These are phyloP conservation scores for Teunomyces panamensis DNA, from an alignment of 805 yeast genomes.

Conservation along the genomic window DNA sequence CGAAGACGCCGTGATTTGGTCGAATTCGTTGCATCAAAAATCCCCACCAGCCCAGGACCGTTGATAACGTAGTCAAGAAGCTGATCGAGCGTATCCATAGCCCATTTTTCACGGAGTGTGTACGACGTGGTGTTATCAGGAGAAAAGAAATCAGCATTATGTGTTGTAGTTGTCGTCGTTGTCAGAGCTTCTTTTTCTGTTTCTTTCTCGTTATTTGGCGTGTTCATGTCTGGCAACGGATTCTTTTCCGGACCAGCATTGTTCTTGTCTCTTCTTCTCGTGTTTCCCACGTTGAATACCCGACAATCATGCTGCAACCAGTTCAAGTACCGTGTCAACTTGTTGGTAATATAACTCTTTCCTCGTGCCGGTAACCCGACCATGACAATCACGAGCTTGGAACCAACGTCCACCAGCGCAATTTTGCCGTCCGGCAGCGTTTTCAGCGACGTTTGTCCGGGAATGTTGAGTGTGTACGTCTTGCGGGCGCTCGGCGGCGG, in stretches of 20 bases:
- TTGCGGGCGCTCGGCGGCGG: conserved; percentile 46
- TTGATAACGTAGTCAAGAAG: conserved; percentile 74
- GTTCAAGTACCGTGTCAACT: conserved; percentile 83
- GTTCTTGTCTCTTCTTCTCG: conserved; percentile 71
- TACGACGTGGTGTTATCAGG: conserved; percentile 71
- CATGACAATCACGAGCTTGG: conserved; percentile 90
- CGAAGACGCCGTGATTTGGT: conserved; percentile 61
- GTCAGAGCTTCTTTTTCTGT: not conserved
- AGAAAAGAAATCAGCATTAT: conserved; percentile 80
- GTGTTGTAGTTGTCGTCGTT: conserved; percentile 29
- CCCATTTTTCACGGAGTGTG: conserved; percentile 86
- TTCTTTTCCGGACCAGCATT: conserved; percentile 66
- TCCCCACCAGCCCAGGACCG: conserved; percentile 89
- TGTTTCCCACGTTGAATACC: conserved; percentile 94
- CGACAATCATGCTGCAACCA: conserved; percentile 91
- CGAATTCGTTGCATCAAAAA: conserved; percentile 82
- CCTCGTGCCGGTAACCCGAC: conserved; percentile 97
- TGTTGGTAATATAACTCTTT: conserved; percentile 88
- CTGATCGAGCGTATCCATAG: conserved; percentile 87
- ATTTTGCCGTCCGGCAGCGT: conserved; percentile 73
- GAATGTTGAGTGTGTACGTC: conserved; percentile 85
- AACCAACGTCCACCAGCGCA: conserved; percentile 66
- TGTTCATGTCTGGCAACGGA: conserved; percentile 49
- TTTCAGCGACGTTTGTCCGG: conserved; percentile 83
- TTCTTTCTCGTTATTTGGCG: conserved; percentile 29